Evolutionary conservation across 768 basidiomycete species (phyloP).

Genomic region (Rubroboletus pulcherrimus): DNA sequence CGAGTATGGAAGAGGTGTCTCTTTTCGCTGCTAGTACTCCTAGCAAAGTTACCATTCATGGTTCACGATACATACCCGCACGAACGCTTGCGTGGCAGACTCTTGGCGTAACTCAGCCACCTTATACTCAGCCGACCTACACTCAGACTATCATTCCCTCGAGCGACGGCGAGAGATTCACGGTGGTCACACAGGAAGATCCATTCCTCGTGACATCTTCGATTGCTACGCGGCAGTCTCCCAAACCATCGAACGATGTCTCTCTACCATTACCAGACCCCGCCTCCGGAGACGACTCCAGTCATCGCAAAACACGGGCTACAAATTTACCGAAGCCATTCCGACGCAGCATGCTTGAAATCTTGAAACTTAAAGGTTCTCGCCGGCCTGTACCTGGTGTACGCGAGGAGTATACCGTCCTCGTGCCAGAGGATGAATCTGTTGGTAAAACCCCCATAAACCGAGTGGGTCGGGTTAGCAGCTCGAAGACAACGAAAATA

Average conservation of each 20-base stretch:
- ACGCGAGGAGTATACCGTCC: neutral
- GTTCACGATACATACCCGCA: constrained; percentile 22
- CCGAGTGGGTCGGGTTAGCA: neutral
- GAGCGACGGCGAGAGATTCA: constrained; percentile 22
- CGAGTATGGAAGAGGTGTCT: constrained; percentile 29
- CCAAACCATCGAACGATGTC: neutral
- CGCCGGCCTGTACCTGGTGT: neutral
- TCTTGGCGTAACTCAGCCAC: neutral
- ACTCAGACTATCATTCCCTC: constrained; percentile 19
- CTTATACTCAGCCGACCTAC: neutral
- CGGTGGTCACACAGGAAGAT: constrained; percentile 21
- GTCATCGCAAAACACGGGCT: neutral
- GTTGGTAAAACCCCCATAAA: neutral
- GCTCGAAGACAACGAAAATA: neutral
- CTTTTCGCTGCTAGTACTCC: constrained; percentile 25
- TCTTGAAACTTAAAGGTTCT: constrained; percentile 16
- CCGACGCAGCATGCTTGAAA: constrained; percentile 21
- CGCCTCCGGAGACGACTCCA: neutral
- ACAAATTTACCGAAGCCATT: constrained; percentile 11
- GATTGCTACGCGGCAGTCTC: neutral
- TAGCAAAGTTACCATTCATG: constrained; percentile 30
- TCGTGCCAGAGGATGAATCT: neutral
- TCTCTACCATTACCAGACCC: constrained; percentile 1
- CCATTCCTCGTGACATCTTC: constrained; percentile 18
- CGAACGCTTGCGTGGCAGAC: constrained; percentile 10